phyloP scores from a whole-genome alignment of 352 stramenopile genomes.

The Phytophthora agathidicida region DNA sequence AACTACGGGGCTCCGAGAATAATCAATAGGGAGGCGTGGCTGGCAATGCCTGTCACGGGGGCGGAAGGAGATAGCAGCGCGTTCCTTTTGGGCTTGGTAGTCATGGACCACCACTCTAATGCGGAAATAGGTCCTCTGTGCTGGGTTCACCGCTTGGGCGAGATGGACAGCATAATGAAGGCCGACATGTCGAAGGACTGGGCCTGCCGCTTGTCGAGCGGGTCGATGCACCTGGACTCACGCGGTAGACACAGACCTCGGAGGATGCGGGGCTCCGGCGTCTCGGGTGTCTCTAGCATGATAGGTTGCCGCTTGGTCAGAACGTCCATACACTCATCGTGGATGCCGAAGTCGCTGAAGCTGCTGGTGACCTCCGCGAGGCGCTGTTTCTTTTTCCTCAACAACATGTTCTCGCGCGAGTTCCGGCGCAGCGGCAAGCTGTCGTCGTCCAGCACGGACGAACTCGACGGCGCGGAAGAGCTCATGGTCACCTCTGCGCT shows the following conservation, averaged over 20 bases:
- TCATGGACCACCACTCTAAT: constrained; percentile 17
- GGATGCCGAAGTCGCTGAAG: constrained; percentile 18
- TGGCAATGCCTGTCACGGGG: background rate
- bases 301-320: constrained; percentile 5
- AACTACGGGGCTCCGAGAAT: constrained; percentile 16
- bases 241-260: constrained; percentile 31
- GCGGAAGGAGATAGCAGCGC: background rate
- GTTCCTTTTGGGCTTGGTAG: background rate
- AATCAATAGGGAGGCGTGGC: constrained; percentile 19
- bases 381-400: constrained; percentile 36
- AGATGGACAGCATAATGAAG: constrained; percentile 53
- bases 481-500: constrained; percentile 8
- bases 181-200: constrained; percentile 51
- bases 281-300: constrained; percentile 32
- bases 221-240: constrained; percentile 36
- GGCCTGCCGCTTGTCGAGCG: constrained; percentile 40
- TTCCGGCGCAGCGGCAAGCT: constrained; percentile 38
- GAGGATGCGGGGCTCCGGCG: constrained; percentile 34
- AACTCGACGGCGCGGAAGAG: constrained; percentile 13
- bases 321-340: constrained; percentile 6
- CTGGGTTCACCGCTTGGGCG: constrained; percentile 26
- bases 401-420: constrained; percentile 49
- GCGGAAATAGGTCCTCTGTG: background rate
- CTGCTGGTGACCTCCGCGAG: constrained; percentile 26
- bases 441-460: constrained; percentile 28